phyloP scores from a whole-genome alignment of 2,329 filamentous ascomycete genomes.

The Plectosphaerella sp. region DNA sequence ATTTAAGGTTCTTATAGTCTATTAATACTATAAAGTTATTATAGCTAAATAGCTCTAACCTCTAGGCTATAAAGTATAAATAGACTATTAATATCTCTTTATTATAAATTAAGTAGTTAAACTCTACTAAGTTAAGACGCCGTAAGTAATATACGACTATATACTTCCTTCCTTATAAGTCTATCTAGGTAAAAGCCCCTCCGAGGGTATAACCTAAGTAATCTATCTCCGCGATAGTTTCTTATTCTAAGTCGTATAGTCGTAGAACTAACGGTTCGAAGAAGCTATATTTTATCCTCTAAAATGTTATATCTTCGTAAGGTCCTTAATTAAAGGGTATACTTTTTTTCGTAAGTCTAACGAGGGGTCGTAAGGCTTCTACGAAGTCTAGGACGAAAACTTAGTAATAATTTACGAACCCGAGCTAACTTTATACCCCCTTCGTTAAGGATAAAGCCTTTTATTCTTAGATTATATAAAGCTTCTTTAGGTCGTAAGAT shows the following conservation, averaged over 20 bases:
- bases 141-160: not conserved
- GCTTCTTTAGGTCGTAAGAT: not conserved
- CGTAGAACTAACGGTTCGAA: not conserved
- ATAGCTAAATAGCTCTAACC: not conserved
- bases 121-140: not conserved
- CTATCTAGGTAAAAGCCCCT: not conserved
- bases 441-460: not conserved
- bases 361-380: not conserved
- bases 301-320: not conserved
- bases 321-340: not conserved
- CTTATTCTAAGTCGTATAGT: not conserved
- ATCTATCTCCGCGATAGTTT: not conserved
- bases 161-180: not conserved
- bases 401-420: not conserved
- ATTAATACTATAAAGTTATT: no score
- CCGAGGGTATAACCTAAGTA: not conserved
- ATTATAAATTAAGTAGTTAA: not conserved
- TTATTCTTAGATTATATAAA: not conserved
- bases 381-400: no score
- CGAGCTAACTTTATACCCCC: not conserved
- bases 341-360: not conserved
- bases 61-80: not conserved
- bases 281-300: not conserved
- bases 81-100: not conserved
- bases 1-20: no score